Evolutionary conservation across 2,329 filamentous ascomycete species (phyloP), one percentile per base, ranked within the genome.

Genomic region (Cordyceps javanica): DNA sequence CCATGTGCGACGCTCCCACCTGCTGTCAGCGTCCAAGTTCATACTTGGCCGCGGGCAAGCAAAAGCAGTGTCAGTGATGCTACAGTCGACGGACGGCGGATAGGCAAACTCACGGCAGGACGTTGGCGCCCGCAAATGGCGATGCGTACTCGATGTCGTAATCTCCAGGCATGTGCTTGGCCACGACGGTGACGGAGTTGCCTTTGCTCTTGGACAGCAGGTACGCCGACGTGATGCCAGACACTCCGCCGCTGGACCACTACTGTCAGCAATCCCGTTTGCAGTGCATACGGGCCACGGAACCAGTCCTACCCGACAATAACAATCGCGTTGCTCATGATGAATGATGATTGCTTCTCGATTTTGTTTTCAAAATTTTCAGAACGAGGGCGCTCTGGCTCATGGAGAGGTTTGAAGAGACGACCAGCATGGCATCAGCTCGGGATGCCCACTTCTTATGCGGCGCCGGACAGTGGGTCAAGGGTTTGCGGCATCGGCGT

Each of bases 161-260:
- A 75, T 97, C 92, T 36, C 92, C 92, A 0, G 92, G 92, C 88
- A 96, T 94, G 69, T 96, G 89, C 68, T 93, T 95, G 5, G 90
- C 88, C 32, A 91, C 77, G 36, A 95, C 77, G 0, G 89, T 91
- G 62, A 95, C 69, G 19, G 62, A 68, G 61, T 79, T 77, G 36
- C 65, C 68, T 52, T 73, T 70, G 63, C 72, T 71, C 62, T 71
- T 77, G 6, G 78, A 73, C 34, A 82, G 71, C 46, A 79, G 66
- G 42, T 80, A 67, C 3, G 79, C 79, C 44, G 76, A 73, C 14
- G 79, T 82, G 59, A 82, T 72, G 59, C 79, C 79, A 30, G 74
- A 73, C 45, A 82, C 79, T 30, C 79, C 79, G 44, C 78, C 79
- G 23, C 73, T 75, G 53, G 3, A 44, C 14, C 23, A 4, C 48